Base-by-base conservation (phyloP, 306 rosid species). In the Carpinus fangiana region DNA sequence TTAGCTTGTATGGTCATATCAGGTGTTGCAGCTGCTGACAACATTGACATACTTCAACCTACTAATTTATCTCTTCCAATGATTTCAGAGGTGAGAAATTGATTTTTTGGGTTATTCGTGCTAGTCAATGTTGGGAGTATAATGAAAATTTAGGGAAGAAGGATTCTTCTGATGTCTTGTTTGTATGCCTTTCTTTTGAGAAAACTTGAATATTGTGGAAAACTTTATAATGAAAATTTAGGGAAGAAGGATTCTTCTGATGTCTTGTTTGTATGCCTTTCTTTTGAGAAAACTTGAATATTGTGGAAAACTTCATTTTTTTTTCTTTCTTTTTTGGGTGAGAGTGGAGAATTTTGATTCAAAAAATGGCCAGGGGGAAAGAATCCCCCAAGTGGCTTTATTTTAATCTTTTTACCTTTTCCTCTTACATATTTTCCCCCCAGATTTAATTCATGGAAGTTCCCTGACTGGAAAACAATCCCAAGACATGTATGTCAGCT, bases 1-100 rank as follows among this genome's bases (percentile, higher is more conserved):
- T 87, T 94, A 85, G 95, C 97, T 76, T 92, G 98, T 86, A 90
- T 90, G 97, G 90, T 89, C 76, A 83, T 94, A 82, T 87, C 95
- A 38, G 92, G 92, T 81, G 88, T 81, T 83, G 73, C 86, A 70
- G 81, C 78, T 77, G 64, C 89, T 65, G 88, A 89, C 85, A 86
- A 70, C 80, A 89, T 94, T 57, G 97, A 92, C 91, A 88, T 92
- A 62, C 98, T 94, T 84, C 98, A 90, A 79, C 97, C 96, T 76
- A 88, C 94, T 85, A 83, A 70, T 78, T 83, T 94, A 83, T 87
- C 87, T n/a, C 76, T 92, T 48, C 84, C 78, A 83, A 85, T 90
- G 88, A 82, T 88, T 70, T 76, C 76, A 67, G 74, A 80, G 97
- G 97, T 91, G 68, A 79, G 86, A 77, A 16, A 23, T 13, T 48